phyloP scores from a whole-genome alignment of 139 green algal genomes.

The Chlorella sorokiniana region DNA sequence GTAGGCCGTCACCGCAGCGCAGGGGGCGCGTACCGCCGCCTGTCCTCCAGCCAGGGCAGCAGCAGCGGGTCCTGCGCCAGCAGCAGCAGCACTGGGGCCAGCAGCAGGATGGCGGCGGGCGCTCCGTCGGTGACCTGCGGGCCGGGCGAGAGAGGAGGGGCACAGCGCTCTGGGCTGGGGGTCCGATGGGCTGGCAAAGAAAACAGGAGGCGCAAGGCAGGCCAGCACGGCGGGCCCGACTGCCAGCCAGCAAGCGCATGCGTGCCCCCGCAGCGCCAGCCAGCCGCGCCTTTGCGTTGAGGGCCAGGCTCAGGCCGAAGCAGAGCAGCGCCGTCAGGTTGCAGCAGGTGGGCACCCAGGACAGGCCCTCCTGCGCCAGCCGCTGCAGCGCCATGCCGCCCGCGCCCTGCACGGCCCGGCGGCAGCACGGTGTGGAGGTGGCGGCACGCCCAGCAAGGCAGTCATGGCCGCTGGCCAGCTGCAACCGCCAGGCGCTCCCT shows the following conservation, averaged over 20 bases:
- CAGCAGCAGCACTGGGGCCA: constrained; percentile 84
- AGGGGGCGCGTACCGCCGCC: constrained; percentile 77
- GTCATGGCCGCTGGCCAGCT: not conserved
- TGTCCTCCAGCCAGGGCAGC: constrained; percentile 58
- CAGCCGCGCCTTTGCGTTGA: constrained; percentile 66
- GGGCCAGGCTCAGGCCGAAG: constrained; percentile 67
- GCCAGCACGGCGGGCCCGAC: not conserved
- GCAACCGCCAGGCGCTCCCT: too few species aligned
- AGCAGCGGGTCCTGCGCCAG: constrained; percentile 79
- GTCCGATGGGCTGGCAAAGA: too few species aligned
- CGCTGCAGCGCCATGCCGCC: constrained; percentile 52
- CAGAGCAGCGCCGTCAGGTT: constrained; percentile 80
- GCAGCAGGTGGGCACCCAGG: constrained; percentile 81
- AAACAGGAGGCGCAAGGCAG: not conserved
- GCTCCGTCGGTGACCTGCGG: constrained; percentile 43
- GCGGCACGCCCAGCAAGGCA: not conserved
- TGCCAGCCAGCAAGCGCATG: not conserved
- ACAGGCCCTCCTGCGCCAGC: constrained; percentile 62
- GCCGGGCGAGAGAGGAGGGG: not conserved
- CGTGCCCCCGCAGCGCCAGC: not conserved
- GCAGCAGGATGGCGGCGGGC: constrained; percentile 69
- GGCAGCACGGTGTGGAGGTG: not conserved
- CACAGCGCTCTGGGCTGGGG: not conserved
- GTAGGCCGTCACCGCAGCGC: constrained; percentile 59
- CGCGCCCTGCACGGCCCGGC: constrained; percentile 42